Conservation (phyloP, 768 basidiomycete genomes). For the Gloeostereum incarnatum region DNA sequence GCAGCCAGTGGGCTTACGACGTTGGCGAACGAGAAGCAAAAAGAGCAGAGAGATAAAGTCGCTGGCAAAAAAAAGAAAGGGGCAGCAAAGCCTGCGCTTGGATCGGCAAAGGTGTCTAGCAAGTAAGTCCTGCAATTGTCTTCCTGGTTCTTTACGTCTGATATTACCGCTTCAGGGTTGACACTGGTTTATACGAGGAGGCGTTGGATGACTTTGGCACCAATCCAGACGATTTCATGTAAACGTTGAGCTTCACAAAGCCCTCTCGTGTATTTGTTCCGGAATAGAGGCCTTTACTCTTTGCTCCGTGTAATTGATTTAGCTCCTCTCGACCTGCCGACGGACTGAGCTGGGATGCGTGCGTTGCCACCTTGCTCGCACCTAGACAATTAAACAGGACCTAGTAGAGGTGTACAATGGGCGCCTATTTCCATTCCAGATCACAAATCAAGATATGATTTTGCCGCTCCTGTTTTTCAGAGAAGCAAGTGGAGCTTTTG, state of each 20-base stretch:
- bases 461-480: no score
- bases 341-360: neutral
- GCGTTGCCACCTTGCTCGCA: neutral
- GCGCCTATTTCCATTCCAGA: neutral
- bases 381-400: neutral
- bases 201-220: slow-evolving; percentile 82
- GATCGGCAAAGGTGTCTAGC: slow-evolving; percentile 55
- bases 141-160: slow-evolving; percentile 4
- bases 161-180: slow-evolving; percentile 39
- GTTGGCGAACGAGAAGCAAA: slow-evolving; percentile 93
- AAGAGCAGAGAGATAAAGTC: slow-evolving; percentile 75
- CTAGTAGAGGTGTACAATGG: neutral
- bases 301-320: neutral
- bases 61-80: slow-evolving; percentile 89
- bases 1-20: slow-evolving; percentile 77
- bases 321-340: neutral
- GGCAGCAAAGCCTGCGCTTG: slow-evolving; percentile 64
- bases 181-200: slow-evolving; percentile 80
- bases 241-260: no score
- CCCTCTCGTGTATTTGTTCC: neutral
- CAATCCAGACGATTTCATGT: slow-evolving; percentile 85
- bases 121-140: slow-evolving; percentile 33
- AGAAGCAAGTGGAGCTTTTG: no score
- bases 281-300: neutral
- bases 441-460: no score